phyloP scores from a whole-genome alignment of 2,329 filamentous ascomycete genomes.

The Claviceps lovelessii region DNA sequence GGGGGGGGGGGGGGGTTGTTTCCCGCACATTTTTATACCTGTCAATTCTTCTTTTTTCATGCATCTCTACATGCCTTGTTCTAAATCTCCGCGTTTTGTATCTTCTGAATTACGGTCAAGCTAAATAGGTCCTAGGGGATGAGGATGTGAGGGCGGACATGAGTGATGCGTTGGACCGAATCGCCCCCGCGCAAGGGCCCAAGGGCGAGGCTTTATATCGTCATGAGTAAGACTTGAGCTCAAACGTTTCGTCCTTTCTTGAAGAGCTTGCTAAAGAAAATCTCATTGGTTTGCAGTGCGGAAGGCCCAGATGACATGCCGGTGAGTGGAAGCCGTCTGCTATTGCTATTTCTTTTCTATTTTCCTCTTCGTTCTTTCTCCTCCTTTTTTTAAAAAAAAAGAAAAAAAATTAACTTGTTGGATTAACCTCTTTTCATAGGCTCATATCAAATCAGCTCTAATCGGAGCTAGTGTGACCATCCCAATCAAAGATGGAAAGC shows the following conservation, averaged over 20 bases:
- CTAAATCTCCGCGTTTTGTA: not conserved
- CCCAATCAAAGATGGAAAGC: constrained; percentile 72
- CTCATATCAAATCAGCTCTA: constrained; percentile 84
- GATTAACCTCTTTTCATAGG: constrained; percentile 28
- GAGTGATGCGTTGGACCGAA: constrained; percentile 81
- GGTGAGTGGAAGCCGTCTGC: constrained; percentile 28
- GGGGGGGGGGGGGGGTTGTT: no score
- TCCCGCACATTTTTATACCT: not conserved
- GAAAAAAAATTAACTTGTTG: not conserved
- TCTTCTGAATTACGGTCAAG: not conserved
- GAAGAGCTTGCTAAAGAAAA: not conserved
- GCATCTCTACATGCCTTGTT: not conserved
- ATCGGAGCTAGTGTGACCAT: constrained; percentile 82
- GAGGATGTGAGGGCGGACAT: constrained; percentile 79
- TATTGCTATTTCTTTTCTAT: not conserved
- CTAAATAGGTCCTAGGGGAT: constrained; percentile 35
- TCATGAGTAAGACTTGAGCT: constrained; percentile 35
- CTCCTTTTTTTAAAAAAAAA: no score
- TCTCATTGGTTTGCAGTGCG: constrained; percentile 31
- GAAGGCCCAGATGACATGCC: constrained; percentile 95
- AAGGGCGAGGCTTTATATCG: constrained; percentile 64
- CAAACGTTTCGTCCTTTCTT: not conserved
- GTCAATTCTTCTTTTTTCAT: no score
- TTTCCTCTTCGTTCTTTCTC: not conserved
- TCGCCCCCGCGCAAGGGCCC: constrained; percentile 64